Evolutionary conservation across 2,329 filamentous ascomycete genomes (phyloP).

Genomic region (Claviceps digitariae): DNA sequence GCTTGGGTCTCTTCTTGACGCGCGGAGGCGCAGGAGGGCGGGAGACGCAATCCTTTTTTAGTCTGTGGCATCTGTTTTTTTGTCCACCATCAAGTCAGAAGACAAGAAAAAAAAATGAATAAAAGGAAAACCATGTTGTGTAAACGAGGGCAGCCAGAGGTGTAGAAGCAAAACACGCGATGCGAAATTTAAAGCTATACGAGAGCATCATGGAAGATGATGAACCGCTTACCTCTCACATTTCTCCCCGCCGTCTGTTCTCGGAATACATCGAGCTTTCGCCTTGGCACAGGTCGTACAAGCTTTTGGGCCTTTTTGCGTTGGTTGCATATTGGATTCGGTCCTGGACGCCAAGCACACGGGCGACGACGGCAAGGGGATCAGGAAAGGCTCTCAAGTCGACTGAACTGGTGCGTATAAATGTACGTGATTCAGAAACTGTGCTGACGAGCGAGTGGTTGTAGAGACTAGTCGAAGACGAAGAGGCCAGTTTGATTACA

Average conservation of each 20-base stretch:
- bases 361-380: background rate
- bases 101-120: too few relatives aligned
- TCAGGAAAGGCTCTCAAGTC: background rate
- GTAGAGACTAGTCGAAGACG: background rate
- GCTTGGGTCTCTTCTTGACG: conserved; percentile 31
- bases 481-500: background rate
- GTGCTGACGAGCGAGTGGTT: background rate
- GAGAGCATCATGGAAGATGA: background rate
- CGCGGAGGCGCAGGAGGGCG: conserved; percentile 35
- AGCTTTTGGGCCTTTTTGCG: conserved; percentile 32
- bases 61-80: conserved; percentile 30
- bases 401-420: background rate
- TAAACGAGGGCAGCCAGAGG: background rate
- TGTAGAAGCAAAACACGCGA: background rate
- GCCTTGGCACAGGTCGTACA: conserved; percentile 38
- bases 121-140: background rate
- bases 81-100: background rate
- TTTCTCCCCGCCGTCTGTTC: conserved; percentile 24
- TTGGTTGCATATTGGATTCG: conserved; percentile 11
- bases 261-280: conserved; percentile 35
- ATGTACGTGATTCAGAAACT: too few relatives aligned
- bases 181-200: background rate
- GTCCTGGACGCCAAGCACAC: background rate
- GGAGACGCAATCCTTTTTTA: conserved; percentile 32
- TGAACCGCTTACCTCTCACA: conserved; percentile 30